Evolutionary conservation across 768 basidiomycete species (phyloP).

Genomic region (Russula sp.): DNA sequence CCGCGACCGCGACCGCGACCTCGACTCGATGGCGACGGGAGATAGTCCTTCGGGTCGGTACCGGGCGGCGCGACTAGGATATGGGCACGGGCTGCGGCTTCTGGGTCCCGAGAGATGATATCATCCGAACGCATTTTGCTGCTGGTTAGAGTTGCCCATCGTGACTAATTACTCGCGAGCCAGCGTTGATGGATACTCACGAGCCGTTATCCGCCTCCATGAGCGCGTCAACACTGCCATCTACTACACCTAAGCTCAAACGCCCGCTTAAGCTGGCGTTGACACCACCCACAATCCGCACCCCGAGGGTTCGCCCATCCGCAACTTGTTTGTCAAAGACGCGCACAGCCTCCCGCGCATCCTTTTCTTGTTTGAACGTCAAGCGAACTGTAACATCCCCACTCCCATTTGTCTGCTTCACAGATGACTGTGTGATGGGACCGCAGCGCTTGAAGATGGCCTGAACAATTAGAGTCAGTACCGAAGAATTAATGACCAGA

Average conservation of each 20-base stretch:
- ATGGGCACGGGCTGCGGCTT: constrained; percentile 23
- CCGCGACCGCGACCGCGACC: constrained; percentile 20
- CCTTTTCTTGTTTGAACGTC: constrained; percentile 25
- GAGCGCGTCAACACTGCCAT: constrained; percentile 23
- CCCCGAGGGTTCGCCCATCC: constrained; percentile 23
- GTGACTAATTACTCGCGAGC: background rate
- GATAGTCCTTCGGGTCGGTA: constrained; percentile 21
- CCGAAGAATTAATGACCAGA: background rate
- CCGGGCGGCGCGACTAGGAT: constrained; percentile 24
- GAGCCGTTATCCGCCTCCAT: constrained; percentile 19
- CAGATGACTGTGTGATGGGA: constrained; percentile 22
- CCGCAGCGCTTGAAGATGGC: constrained; percentile 26
- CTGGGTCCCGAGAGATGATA: constrained; percentile 21
- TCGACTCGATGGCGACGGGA: constrained; percentile 4
- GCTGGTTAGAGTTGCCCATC: background rate
- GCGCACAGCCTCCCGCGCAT: constrained; percentile 22
- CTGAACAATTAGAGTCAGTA: constrained; percentile 1
- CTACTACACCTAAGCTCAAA: constrained; percentile 19
- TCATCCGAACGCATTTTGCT: constrained; percentile 26
- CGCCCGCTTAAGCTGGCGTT: constrained; percentile 24
- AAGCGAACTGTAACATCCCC: constrained; percentile 24
- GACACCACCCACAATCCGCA: constrained; percentile 23
- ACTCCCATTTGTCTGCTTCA: constrained; percentile 6
- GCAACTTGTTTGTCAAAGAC: constrained; percentile 23
- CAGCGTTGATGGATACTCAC: constrained; percentile 9